A percentile compares a stretch with the other conserved stretches of the same genome.
Conservation (phyloP, 306 rosid genomes). For the Morella rubra region DNA sequence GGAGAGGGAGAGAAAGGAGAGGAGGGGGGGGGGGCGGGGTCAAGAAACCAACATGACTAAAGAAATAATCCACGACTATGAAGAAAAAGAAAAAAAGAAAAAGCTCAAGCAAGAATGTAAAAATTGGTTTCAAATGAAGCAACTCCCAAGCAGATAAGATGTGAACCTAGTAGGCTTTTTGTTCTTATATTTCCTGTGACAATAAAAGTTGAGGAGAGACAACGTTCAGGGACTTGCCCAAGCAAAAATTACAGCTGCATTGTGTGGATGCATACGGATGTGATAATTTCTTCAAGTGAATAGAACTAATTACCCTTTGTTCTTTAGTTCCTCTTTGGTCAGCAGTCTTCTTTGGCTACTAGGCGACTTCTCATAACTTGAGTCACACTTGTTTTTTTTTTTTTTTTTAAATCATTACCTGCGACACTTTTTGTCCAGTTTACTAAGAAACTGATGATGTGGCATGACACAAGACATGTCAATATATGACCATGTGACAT, state of each 20-base stretch:
- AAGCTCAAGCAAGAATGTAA: slow-evolving; percentile 5
- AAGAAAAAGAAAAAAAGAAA: slow-evolving; percentile 15
- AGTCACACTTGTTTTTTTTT: background rate
- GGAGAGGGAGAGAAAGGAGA: background rate
- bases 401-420: too few relatives aligned
- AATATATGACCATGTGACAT: too few relatives aligned
- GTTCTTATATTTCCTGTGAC: background rate
- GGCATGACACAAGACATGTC: too few relatives aligned
- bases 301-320: background rate
- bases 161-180: background rate
- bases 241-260: slow-evolving; percentile 1
- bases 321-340: background rate
- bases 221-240: background rate
- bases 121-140: slow-evolving; percentile 8
- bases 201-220: background rate
- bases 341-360: background rate
- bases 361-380: background rate
- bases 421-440: too few relatives aligned
- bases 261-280: background rate
- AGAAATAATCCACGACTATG: slow-evolving; percentile 4
- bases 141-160: background rate
- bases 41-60: slow-evolving; percentile 10
- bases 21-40: too few relatives aligned
- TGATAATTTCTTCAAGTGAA: slow-evolving; percentile 5
- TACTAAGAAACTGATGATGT: too few relatives aligned